A percentile compares a stretch with the other conserved stretches of the same genome.
Evolutionary conservation across 371 early-diverging fungal genomes (phyloP).

Genomic region (Haplosporangium sp.): DNA sequence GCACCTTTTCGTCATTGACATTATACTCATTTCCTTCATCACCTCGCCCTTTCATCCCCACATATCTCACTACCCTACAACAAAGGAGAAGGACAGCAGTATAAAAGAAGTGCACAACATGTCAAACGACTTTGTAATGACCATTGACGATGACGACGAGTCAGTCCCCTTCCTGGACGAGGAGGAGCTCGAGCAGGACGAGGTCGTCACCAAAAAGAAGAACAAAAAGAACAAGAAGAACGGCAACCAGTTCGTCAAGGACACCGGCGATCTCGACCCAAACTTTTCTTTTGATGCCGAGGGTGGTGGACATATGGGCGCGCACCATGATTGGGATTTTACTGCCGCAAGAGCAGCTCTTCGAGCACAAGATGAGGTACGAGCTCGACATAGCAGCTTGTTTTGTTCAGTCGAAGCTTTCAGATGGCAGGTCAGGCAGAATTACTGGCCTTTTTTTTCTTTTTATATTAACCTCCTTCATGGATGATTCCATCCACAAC

Average conservation of each 20-base stretch:
- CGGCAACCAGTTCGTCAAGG: slow-evolving; percentile 46
- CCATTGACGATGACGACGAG: slow-evolving; percentile 81
- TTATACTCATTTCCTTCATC: neutral
- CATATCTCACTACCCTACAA: neutral
- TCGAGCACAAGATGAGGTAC: slow-evolving; percentile 65
- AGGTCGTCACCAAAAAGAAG: slow-evolving; percentile 54
- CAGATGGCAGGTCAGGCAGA: neutral
- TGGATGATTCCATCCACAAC: no score
- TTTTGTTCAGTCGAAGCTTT: no score
- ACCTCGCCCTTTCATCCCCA: neutral
- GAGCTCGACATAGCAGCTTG: neutral
- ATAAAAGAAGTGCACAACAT: slow-evolving; percentile 7
- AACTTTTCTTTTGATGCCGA: slow-evolving; percentile 84
- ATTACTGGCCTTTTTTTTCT: neutral
- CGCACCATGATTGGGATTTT: slow-evolving; percentile 85
- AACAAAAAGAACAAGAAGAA: slow-evolving; percentile 56
- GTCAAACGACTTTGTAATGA: slow-evolving; percentile 79
- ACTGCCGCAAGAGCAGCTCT: slow-evolving; percentile 81
- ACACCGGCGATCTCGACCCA: slow-evolving; percentile 63
- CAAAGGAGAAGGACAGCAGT: neutral
- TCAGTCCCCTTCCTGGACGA: slow-evolving; percentile 62
- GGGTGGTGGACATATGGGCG: slow-evolving; percentile 66
- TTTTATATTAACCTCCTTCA: neutral
- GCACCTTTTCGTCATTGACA: neutral
- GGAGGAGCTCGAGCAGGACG: slow-evolving; percentile 52